Base-by-base conservation (phyloP, 148 eudicot species). In the Mesembryanthemum crystallinum region DNA sequence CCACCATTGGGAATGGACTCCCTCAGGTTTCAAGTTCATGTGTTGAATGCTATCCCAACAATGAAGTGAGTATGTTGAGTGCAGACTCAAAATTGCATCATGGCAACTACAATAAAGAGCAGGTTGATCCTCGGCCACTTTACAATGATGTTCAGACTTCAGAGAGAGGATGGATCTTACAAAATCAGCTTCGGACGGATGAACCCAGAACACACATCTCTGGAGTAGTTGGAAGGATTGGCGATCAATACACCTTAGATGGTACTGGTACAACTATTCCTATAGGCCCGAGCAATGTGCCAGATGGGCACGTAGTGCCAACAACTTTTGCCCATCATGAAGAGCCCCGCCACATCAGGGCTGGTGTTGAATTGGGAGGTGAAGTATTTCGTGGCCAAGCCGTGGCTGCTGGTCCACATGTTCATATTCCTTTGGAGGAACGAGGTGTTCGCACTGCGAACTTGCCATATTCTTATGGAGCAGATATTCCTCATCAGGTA, bases 381-480 rank as follows among this genome's bases (percentile, higher is more conserved):
- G 92, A 89, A 67, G 79, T 85, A 65, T 81, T 85, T 76, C 96
- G 80, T 75, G 91, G 91, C 76, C 90, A 75, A 67, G 73, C 75
- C 28, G 74, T 85, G 55, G 67, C 82, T 77, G 61, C 86, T 65
- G 90, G 89, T 27, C 82, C 97, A 58, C 90, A 86, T 51, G 71
- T 77, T 55, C 88, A 87, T 49, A 42, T 78, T 78, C 91, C 91
- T 74, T 45, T 76, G 33, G 92, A 88, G 58, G 95, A 92, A 33
- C 86, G 82, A 71, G 85, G 85, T 69, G 77, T 77, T 69, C 87
- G 77, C 70, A 80, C 80, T 68, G 79, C 83, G 27, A 88, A 89
- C 77, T 20, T 81, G 69, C 87, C 92, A 20, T 87, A 69, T 76
- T 74, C 80, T n/a, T 90, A 86, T 74, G 98, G 97, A 52, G 75